A percentile compares a stretch with the other conserved stretches of the same genome.
These are phyloP conservation scores for Grifola frondosa DNA, from an alignment of 1,284 basidiomycete genomes.

Conservation along the genomic window DNA sequence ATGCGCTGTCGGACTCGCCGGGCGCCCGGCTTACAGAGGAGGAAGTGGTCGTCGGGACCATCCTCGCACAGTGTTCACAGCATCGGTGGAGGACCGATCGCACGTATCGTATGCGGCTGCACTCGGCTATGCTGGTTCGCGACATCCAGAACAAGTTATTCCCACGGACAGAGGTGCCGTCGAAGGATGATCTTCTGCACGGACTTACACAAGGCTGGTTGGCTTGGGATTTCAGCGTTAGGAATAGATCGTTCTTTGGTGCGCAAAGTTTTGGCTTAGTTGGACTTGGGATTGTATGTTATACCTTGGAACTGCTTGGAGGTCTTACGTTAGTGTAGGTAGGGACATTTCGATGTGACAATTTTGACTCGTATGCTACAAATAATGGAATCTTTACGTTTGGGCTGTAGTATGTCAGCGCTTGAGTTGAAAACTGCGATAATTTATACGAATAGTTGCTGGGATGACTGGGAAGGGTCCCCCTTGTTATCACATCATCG, in stretches of 20 bases:
- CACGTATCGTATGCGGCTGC: constrained; percentile 61
- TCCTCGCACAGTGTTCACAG: constrained; percentile 60
- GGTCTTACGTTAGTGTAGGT: too few relatives aligned
- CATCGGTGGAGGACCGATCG: constrained; percentile 58
- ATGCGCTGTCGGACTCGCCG: constrained; percentile 58
- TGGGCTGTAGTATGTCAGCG: too few relatives aligned
- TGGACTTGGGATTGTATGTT: constrained; percentile 56
- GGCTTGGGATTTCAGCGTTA: constrained; percentile 57
- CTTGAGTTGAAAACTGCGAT: too few relatives aligned
- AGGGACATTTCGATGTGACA: too few relatives aligned
- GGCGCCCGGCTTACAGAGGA: constrained; percentile 62
- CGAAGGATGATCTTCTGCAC: constrained; percentile 34
- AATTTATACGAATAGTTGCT: too few relatives aligned
- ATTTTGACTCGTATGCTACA: too few relatives aligned
- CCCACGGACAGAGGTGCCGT: constrained; percentile 25
- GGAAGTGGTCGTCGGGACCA: constrained; percentile 71
- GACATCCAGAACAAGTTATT: constrained; percentile 49
- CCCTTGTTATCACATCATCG: too few relatives aligned
- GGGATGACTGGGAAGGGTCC: too few relatives aligned
- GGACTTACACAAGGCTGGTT: constrained; percentile 58
- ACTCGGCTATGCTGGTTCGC: constrained; percentile 50
- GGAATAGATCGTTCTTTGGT: constrained; percentile 47
- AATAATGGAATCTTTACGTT: too few relatives aligned
- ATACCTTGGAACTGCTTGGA: constrained; percentile 65
- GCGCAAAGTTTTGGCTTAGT: constrained; percentile 68